Base-by-base conservation (phyloP, 2,329 filamentous ascomycete species). In the Ophiobolus disseminans region DNA sequence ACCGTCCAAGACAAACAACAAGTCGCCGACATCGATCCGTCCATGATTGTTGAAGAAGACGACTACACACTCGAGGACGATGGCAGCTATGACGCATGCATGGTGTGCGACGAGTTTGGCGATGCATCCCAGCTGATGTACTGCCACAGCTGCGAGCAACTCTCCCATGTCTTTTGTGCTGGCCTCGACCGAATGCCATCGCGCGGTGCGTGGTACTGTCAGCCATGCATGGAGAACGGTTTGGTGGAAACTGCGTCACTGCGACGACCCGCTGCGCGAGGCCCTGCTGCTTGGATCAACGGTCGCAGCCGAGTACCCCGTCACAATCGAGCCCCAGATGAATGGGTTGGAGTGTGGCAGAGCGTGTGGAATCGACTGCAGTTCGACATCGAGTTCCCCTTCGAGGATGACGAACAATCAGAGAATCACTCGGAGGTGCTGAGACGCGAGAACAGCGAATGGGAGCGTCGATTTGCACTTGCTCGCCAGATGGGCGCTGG, bases 111-210 rank as follows among this genome's bases (percentile, higher is more conserved):
- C 55, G 83, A 85, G 40, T 81, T 86, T 60, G 91, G 94, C 58
- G 85, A 93, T 62, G 89, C 94, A 72, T 89, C 95, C 57, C 81
- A 91, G 14, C 82, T 96, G 42, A 86, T 97, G 58, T 84, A 96
- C 52, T 99, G 94, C 76, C 91, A 97, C 72, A 87, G 86, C 66
- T 99, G 94, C 77, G 88, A 96, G 78, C 86, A 87, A 25, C 84
- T 89, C 34, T 96, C 93, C 65, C 94, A 99, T 73, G 91, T 91
- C 38, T 90, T 95, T 73, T 99, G 94, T 73, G 85, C 96, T 53
- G 92, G 90, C 25, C 82, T 96, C 40, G 87, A 92, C 51, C 77
- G 80, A 43, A 84, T 96, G 46, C 91, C 92, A 17, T 76, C 81
- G 17, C 63, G 69, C 22, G 89, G 89, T 21, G 80, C 86, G 57